Conservation (phyloP, 345 rosid species). For the Odontarrhena argentea region DNA sequence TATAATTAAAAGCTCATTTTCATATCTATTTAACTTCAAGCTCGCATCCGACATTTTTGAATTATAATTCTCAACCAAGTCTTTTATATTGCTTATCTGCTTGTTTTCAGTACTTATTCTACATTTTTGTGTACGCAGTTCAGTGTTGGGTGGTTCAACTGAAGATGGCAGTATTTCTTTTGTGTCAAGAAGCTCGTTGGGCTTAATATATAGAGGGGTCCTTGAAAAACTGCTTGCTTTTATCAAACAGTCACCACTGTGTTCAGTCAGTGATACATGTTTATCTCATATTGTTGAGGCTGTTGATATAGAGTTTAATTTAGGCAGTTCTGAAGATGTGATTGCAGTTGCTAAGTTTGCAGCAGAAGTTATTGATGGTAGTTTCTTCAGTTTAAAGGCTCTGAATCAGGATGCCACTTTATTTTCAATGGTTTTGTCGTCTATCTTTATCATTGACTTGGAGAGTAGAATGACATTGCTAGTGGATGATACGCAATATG, state of each 20-base stretch:
- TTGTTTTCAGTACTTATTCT: slow-evolving; percentile 24
- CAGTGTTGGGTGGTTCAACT: slow-evolving; percentile 73
- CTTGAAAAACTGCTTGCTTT: slow-evolving; percentile 55
- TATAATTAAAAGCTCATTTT: slow-evolving; percentile 20
- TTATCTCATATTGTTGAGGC: slow-evolving; percentile 44
- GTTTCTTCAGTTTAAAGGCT: slow-evolving; percentile 59
- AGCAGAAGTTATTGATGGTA: slow-evolving; percentile 61
- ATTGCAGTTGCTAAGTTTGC: slow-evolving; percentile 61
- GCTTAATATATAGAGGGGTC: slow-evolving; percentile 54
- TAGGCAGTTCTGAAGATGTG: slow-evolving; percentile 37
- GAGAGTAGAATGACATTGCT: slow-evolving; percentile 55
- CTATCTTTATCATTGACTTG: slow-evolving; percentile 65
- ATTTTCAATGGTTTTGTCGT: slow-evolving; percentile 60
- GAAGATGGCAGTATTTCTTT: slow-evolving; percentile 53
- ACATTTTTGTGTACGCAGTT: slow-evolving; percentile 55
- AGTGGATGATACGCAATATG: slow-evolving; percentile 35
- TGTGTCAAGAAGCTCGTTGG: slow-evolving; percentile 56
- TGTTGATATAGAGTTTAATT: slow-evolving; percentile 37
- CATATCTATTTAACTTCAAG: slow-evolving; percentile 2
- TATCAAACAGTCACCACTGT: slow-evolving; percentile 61
- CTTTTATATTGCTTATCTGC: slow-evolving; percentile 25
- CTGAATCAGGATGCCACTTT: slow-evolving; percentile 58
- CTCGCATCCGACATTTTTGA: neutral
- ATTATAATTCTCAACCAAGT: slow-evolving; percentile 12
- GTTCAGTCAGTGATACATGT: slow-evolving; percentile 59